These are phyloP conservation scores for Geranium rotundifolium DNA, from an alignment of 345 rosid genomes.

Conservation along the genomic window DNA sequence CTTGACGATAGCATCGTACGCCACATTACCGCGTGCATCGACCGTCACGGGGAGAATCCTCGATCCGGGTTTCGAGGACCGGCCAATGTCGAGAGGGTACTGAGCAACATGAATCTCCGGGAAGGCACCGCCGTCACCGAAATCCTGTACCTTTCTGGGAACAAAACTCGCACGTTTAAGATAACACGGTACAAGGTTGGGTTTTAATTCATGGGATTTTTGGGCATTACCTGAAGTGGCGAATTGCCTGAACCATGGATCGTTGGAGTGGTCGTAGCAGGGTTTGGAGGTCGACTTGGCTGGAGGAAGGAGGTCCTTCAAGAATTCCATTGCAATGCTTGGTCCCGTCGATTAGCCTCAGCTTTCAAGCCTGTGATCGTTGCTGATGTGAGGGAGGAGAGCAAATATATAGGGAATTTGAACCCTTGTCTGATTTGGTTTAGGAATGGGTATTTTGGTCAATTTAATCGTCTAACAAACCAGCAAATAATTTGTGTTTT, in stretches of 20 bases:
- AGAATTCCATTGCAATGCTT: constrained; percentile 29
- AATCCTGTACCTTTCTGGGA: constrained; percentile 74
- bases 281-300: constrained; percentile 42
- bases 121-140: constrained; percentile 96
- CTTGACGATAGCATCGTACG: constrained; percentile 79
- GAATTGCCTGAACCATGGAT: constrained; percentile 84
- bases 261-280: constrained; percentile 71
- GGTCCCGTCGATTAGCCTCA: neutral
- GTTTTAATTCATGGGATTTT: constrained; percentile 19
- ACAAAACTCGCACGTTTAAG: constrained; percentile 64
- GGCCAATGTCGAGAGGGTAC: constrained; percentile 85
- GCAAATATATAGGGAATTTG: too few species aligned
- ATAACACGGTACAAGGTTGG: constrained; percentile 58
- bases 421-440: too few species aligned
- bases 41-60: constrained; percentile 72
- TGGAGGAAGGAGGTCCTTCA: constrained; percentile 61
- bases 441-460: too few species aligned
- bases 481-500: too few species aligned
- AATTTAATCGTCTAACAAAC: too few species aligned
- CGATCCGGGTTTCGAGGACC: constrained; percentile 52
- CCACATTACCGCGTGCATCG: constrained; percentile 81
- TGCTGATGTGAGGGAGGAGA: too few species aligned
- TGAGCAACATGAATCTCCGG: constrained; percentile 90
- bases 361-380: neutral
- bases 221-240: constrained; percentile 40